Conservation (phyloP, 148 eudicot genomes). For the Rhododendron simsii region DNA sequence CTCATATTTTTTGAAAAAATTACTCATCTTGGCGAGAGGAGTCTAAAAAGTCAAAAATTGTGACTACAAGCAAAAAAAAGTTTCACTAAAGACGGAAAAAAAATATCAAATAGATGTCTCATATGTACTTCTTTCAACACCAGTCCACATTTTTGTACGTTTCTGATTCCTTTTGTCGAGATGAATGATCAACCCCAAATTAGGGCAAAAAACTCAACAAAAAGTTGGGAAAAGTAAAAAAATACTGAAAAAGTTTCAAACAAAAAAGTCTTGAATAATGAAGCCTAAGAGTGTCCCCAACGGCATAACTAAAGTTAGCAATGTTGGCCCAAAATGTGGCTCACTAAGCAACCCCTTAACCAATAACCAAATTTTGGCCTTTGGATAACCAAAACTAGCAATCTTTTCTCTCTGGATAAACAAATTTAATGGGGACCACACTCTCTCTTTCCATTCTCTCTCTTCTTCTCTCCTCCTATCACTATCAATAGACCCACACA, state of each 20-base stretch:
- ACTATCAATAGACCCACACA: too few relatives aligned
- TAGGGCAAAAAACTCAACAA: not conserved
- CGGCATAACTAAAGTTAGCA: not conserved
- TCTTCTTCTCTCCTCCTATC: too few relatives aligned
- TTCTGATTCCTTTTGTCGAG: not conserved
- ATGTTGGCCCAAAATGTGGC: too few relatives aligned
- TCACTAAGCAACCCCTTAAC: too few relatives aligned
- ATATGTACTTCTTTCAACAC: not conserved
- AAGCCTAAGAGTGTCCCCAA: not conserved
- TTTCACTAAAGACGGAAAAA: too few relatives aligned
- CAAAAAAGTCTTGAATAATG: too few relatives aligned
- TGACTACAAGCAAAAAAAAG: not conserved
- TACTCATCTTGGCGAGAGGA: not conserved
- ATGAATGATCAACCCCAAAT: not conserved
- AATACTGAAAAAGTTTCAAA: not conserved
- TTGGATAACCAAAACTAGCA: too few relatives aligned
- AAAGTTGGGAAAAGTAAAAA: not conserved
- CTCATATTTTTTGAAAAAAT: not conserved
- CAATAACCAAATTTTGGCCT: too few relatives aligned
- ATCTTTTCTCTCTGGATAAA: too few relatives aligned
- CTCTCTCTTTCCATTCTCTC: too few relatives aligned
- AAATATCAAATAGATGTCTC: not conserved
- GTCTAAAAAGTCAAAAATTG: too few relatives aligned
- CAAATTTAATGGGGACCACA: too few relatives aligned
- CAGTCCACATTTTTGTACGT: not conserved